Base-by-base conservation (phyloP, 768 basidiomycete genomes). In the Naganishia onofrii region DNA sequence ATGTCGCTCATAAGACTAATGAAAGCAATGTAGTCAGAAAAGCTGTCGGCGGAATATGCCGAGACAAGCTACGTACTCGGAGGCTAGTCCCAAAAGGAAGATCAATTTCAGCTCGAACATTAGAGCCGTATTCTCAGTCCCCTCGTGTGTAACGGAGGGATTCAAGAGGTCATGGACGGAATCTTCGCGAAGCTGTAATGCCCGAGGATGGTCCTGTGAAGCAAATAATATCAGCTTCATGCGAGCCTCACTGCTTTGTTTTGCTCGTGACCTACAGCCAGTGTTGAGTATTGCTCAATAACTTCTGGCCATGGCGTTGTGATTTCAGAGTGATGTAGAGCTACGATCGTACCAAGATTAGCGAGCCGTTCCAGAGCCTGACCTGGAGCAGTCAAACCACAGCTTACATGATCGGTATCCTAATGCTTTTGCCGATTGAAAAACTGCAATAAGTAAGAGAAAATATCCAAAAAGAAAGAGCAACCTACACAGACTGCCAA, bases 261-360 rank as follows among this genome's bases (percentile, higher is more conserved):
- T 32, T 0, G 5, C 23, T 58, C 23, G 32, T 58, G 4, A 63
- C 60, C 28, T 42, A 63, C 60, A 19, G 26, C 38, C 42, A 63
- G 23, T 17, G 60, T 28, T 9, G 68, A 52, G 31, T 60, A 69
- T 29, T 38, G 28, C 9, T 44, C 46, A 23, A 69, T 63, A 58
- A 42, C 21, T 63, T 58, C 38, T 8, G 68, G 68, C 68, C 68
- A 69, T 34, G 68, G 68, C 19, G 68, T 69, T 23, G 58, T 31
- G n/a, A 69, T 63, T 10, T 69, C 68, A 2, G 15, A 19, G 17
- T 63, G 46, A 28, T 34, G 42, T 29, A 69, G 13, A 29, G 68
- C 68, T 69, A 36, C 31, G 57, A 42, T n/a, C 19, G n/a, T 4
- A 31, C 29, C 36, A 6, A 31, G 29, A 15, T 67, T 9, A 55